Evolutionary conservation across 176 grass and related monocot species (phyloP).

Genomic region (Carex pumila): DNA sequence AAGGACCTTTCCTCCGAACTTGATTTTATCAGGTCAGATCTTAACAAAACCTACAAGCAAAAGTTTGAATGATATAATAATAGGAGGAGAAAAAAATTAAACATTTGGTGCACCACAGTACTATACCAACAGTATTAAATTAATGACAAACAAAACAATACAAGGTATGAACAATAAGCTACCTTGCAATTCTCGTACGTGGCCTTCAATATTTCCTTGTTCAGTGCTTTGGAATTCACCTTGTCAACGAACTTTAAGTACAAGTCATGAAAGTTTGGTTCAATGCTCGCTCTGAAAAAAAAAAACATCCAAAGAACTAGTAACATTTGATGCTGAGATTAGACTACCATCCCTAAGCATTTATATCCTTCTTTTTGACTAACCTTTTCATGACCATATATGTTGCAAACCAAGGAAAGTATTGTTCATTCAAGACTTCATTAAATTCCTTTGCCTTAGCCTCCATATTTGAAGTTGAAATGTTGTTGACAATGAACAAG

Average conservation of each 20-base stretch:
- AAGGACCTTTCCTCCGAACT: slow-evolving; percentile 95
- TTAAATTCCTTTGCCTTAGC: slow-evolving; percentile 84
- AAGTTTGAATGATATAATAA: neutral
- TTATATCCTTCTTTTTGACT: neutral
- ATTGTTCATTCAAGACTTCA: slow-evolving; percentile 68
- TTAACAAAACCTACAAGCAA: slow-evolving; percentile 60
- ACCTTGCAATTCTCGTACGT: slow-evolving; percentile 99
- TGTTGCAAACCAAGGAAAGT: slow-evolving; percentile 87
- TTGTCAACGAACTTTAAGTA: slow-evolving; percentile 93
- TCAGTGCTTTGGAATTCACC: slow-evolving; percentile 76
- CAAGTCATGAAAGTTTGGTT: slow-evolving; percentile 98
- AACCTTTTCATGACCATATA: slow-evolving; percentile 99
- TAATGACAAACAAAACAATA: neutral
- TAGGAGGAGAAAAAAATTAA: neutral
- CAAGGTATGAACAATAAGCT: neutral
- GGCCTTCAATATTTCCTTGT: slow-evolving; percentile 91
- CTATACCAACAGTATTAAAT: neutral
- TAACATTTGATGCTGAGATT: neutral
- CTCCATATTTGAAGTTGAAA: slow-evolving; percentile 82
- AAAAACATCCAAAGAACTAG: neutral
- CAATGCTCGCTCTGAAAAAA: slow-evolving; percentile 77
- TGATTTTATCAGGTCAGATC: slow-evolving; percentile 93
- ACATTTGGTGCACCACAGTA: neutral
- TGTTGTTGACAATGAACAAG: slow-evolving; percentile 97
- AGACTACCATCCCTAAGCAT: neutral